These are phyloP conservation scores for Cronartium ribicola DNA, from an alignment of 1,284 basidiomycete genomes.

Conservation along the genomic window DNA sequence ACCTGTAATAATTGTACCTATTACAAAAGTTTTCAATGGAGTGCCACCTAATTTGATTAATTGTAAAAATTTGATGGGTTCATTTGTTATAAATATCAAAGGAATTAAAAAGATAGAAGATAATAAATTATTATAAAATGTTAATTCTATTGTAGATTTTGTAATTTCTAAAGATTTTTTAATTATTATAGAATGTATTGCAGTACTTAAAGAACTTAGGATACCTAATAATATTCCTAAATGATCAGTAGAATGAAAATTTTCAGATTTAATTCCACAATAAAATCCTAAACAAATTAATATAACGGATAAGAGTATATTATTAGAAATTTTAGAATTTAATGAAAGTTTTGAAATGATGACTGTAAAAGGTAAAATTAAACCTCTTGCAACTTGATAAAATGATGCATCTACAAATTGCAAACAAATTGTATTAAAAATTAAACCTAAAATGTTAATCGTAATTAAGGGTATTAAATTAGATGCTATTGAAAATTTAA, in stretches of 20 bases:
- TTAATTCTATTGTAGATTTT: conserved; percentile 66
- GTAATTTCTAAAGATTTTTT: conserved; percentile 65
- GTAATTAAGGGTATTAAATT: conserved; percentile 8
- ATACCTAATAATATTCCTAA: conserved; percentile 61
- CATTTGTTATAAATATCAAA: conserved; percentile 61
- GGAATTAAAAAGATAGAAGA: conserved; percentile 63
- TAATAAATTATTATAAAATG: conserved; percentile 69
- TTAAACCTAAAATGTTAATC: conserved; percentile 66
- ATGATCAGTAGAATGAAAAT: conserved; percentile 38
- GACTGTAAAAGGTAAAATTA: conserved; percentile 71
- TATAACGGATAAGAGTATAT: conserved; percentile 59
- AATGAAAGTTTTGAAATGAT: conserved; percentile 60
- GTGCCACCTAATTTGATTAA: conserved; percentile 48
- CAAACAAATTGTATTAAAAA: conserved; percentile 71
- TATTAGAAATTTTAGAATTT: conserved; percentile 55
- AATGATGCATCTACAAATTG: conserved; percentile 75
- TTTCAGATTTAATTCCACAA: conserved; percentile 43
- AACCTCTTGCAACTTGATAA: conserved; percentile 77
- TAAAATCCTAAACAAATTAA: conserved; percentile 57
- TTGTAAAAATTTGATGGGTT: conserved; percentile 55
- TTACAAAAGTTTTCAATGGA: conserved; percentile 56
- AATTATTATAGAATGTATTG: conserved; percentile 68
- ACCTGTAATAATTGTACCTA: conserved; percentile 64
- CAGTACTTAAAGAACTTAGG: conserved; percentile 67
- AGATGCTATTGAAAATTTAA: conserved; percentile 4